Evolutionary conservation across 345 rosid genomes (phyloP).

Genomic region (Gossypium stocksii): DNA sequence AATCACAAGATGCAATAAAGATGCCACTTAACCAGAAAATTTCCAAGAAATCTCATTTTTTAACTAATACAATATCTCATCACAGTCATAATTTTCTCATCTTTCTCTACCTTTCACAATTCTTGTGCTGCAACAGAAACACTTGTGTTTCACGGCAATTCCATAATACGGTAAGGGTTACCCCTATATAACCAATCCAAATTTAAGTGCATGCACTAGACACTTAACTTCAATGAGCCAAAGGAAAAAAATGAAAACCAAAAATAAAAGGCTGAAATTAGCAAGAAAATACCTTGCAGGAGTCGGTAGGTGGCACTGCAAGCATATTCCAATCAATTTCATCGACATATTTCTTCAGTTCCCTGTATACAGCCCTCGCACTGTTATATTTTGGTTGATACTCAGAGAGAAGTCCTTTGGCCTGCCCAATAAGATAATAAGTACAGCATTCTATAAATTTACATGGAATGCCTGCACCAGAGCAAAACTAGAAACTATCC

Average conservation of each 20-base stretch:
- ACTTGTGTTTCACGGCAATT: neutral
- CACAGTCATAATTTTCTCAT: neutral
- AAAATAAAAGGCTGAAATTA: neutral
- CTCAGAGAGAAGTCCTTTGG: slow-evolving; percentile 86
- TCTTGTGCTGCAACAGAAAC: neutral
- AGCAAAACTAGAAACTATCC: neutral
- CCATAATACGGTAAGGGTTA: neutral
- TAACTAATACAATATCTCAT: neutral
- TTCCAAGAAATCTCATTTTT: neutral
- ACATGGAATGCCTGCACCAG: slow-evolving; percentile 9
- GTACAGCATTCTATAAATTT: neutral
- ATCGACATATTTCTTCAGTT: slow-evolving; percentile 85
- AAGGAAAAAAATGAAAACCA: neutral
- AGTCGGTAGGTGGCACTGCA: slow-evolving; percentile 83
- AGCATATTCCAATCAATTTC: slow-evolving; percentile 95
- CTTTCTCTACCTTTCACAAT: neutral
- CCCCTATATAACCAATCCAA: neutral
- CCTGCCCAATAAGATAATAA: slow-evolving; percentile 44
- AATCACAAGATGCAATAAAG: neutral
- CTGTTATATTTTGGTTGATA: slow-evolving; percentile 87
- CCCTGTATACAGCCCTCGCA: slow-evolving; percentile 91
- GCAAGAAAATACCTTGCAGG: slow-evolving; percentile 52
- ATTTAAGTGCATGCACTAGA: neutral
- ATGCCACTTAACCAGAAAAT: neutral
- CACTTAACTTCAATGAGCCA: neutral